Percentiles rank a stretch among this genome's conserved stretches.
Evolutionary conservation across 139 green algal species (phyloP).

Genomic region (Micractinium conductrix): DNA sequence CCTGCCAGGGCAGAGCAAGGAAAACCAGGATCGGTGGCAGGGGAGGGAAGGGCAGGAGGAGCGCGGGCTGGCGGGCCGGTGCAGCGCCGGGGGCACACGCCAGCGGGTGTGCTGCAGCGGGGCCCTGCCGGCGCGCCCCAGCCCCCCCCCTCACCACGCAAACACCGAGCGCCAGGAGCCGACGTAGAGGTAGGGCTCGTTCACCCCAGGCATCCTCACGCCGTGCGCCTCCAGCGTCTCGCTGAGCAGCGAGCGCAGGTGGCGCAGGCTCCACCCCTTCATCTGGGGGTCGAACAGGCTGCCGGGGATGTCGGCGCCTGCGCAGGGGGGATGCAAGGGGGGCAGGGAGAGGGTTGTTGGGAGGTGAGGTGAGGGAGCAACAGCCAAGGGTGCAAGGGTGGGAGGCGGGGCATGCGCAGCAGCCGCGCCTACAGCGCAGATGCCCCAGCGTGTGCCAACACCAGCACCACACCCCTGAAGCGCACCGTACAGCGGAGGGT

Average conservation of each 20-base stretch:
- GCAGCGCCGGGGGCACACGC: no score
- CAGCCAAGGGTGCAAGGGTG: not conserved
- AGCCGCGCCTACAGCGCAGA: no score
- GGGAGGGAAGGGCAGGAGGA: no score
- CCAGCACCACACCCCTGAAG: no score
- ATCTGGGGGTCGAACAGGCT: slow-evolving; percentile 72
- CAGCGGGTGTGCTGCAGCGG: no score
- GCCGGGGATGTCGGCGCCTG: slow-evolving; percentile 73
- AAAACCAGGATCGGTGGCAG: no score
- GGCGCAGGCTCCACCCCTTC: slow-evolving; percentile 72
- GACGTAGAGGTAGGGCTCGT: slow-evolving; percentile 87
- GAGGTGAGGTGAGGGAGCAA: no score
- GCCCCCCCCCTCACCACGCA: slow-evolving; percentile 62
- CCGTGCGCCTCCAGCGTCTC: slow-evolving; percentile 61
- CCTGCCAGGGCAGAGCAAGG: slow-evolving; percentile 11
- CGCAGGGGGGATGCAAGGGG: not conserved
- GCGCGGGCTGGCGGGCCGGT: no score
- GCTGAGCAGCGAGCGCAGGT: slow-evolving; percentile 74
- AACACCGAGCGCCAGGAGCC: slow-evolving; percentile 83
- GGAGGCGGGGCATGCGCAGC: not conserved
- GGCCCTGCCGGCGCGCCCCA: no score
- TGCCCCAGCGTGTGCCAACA: no score
- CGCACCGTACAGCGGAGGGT: slow-evolving; percentile 77
- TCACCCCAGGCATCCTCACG: slow-evolving; percentile 80
- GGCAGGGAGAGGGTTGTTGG: not conserved